Evolutionary conservation across 257 asterid species (phyloP).

Genomic region (Euphrasia confusa): DNA sequence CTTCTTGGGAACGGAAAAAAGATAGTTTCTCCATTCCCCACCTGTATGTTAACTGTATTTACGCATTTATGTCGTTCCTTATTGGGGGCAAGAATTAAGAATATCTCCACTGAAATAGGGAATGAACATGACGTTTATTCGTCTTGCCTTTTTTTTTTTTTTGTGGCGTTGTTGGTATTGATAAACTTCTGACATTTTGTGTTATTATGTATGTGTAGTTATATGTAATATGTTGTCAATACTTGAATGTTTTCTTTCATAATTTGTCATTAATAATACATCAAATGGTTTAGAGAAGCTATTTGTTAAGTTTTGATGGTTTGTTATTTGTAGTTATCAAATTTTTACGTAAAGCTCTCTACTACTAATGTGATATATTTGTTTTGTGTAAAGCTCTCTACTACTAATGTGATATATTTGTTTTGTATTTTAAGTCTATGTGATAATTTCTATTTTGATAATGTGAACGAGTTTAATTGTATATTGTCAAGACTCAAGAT

Average conservation of each 20-base stretch:
- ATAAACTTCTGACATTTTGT: constrained; percentile 25
- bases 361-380: too few species aligned
- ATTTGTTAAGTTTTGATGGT: background rate
- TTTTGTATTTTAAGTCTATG: too few species aligned
- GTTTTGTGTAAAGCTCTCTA: too few species aligned
- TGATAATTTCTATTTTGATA: too few species aligned
- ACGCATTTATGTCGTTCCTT: constrained; percentile 31
- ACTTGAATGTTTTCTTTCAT: constrained; percentile 27
- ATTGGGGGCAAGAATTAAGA: constrained; percentile 21
- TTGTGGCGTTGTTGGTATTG: constrained; percentile 49
- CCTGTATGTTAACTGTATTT: constrained; percentile 34
- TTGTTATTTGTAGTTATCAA: background rate
- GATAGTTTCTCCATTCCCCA: constrained; percentile 35
- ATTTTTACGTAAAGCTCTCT: too few species aligned
- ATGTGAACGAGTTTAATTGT: too few species aligned
- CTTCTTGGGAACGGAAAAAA: constrained; percentile 27
- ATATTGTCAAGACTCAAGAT: too few species aligned
- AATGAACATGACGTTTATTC: constrained; percentile 37
- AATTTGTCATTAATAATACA: constrained; percentile 22
- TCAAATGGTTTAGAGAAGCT: constrained; percentile 11
- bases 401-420: too few species aligned
- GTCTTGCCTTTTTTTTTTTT: constrained; percentile 33
- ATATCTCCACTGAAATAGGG: constrained; percentile 36
- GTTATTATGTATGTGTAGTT: constrained; percentile 32
- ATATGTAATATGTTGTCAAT: constrained; percentile 32